phyloP scores from a whole-genome alignment of 371 early-diverging fungal species.

The Apophysomyces elegans region DNA sequence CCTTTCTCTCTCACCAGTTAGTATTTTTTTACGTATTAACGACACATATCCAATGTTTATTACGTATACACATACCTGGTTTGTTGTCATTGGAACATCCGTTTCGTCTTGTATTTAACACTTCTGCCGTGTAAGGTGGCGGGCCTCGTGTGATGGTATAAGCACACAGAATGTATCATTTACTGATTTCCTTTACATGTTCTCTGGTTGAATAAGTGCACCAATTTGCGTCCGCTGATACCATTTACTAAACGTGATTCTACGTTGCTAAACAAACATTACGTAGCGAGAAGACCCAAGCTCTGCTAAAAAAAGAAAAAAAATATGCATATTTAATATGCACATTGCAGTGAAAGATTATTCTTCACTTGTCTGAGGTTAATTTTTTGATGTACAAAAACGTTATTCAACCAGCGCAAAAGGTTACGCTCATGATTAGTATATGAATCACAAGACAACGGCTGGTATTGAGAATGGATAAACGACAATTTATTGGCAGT shows the following conservation, averaged over 20 bases:
- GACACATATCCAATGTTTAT: no score
- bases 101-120: neutral
- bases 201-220: conserved; percentile 7
- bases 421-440: no score
- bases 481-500: no score
- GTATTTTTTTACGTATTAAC: no score
- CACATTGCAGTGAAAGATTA: neutral
- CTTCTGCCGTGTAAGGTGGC: neutral
- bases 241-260: no score
- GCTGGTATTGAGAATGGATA: no score
- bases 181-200: neutral
- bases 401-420: no score
- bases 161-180: neutral
- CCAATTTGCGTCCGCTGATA: neutral
- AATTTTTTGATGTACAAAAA: no score
- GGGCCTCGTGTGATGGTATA: neutral
- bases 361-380: neutral
- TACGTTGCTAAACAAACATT: no score
- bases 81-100: neutral
- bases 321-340: neutral
- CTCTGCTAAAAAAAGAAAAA: neutral
- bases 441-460: no score
- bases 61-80: no score
- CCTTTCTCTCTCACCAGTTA: no score
- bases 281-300: neutral